phyloP scores from a whole-genome alignment of 1,139 yeast species.

The Hemisphaericaspora xylanilytica region DNA sequence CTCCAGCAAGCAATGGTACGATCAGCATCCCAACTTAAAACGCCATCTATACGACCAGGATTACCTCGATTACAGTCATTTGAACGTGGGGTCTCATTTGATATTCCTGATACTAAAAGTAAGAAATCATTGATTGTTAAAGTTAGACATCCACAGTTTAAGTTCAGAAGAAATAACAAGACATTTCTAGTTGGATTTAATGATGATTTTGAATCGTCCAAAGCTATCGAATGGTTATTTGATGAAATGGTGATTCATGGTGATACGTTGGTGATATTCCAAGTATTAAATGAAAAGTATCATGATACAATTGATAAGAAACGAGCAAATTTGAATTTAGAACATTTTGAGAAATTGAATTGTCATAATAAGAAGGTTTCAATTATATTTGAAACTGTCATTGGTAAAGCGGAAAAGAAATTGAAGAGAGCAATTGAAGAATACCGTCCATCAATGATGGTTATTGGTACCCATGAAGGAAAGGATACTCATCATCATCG shows the following conservation, averaged over 20 bases:
- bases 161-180: conserved; percentile 54
- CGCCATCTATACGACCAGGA: conserved; percentile 5
- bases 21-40: conserved; percentile 1
- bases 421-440: conserved; percentile 56
- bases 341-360: conserved; percentile 48
- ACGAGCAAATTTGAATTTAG: conserved; percentile 34
- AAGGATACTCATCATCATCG: conserved; percentile 42
- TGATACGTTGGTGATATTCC: conserved; percentile 60
- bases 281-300: conserved; percentile 52
- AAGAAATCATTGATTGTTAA: conserved; percentile 51
- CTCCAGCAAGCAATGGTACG: neutral
- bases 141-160: conserved; percentile 55
- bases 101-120: conserved; percentile 41
- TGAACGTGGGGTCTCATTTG: conserved; percentile 51
- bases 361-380: conserved; percentile 47
- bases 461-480: conserved; percentile 58
- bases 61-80: conserved; percentile 15
- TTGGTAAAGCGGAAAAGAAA: conserved; percentile 59
- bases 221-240: conserved; percentile 65
- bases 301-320: conserved; percentile 27
- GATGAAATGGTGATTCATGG: conserved; percentile 63
- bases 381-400: conserved; percentile 56
- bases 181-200: conserved; percentile 64
- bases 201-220: conserved; percentile 53
- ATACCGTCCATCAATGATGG: conserved; percentile 62